phyloP scores from a whole-genome alignment of 78 protist genomes.

The Speleostelium caveatum region DNA sequence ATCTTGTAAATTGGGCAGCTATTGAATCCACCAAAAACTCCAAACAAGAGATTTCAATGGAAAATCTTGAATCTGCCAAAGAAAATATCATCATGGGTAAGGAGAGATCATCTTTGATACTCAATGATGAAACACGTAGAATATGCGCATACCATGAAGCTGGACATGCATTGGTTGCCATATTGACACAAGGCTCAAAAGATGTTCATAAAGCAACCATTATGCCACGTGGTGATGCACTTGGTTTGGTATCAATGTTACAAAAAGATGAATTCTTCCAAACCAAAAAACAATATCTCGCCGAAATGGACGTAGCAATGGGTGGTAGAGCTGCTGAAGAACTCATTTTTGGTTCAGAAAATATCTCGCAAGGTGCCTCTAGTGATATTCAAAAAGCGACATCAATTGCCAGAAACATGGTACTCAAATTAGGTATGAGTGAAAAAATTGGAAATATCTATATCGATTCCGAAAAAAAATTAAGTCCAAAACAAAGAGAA shows the following conservation, averaged over 20 bases:
- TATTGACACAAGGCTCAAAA: constrained; percentile 72
- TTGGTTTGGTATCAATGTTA: constrained; percentile 89
- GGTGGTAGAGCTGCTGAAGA: constrained; percentile 97
- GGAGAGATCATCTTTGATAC: constrained; percentile 66
- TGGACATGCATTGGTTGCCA: constrained; percentile 97
- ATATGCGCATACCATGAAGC: constrained; percentile 97
- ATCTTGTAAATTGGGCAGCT: constrained; percentile 94
- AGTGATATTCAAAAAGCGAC: constrained; percentile 69
- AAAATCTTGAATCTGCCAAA: constrained; percentile 86
- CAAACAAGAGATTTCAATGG: constrained; percentile 55
- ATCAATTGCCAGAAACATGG: constrained; percentile 83
- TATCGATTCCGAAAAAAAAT: constrained; percentile 61
- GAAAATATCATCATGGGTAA: constrained; percentile 95
- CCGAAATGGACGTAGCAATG: constrained; percentile 89
- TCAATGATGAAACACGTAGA: constrained; percentile 49
- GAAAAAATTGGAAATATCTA: constrained; percentile 71
- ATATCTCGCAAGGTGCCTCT: constrained; percentile 84
- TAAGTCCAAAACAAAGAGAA: constrained; percentile 30
- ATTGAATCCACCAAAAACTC: constrained; percentile 83
- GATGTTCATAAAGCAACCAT: constrained; percentile 96
- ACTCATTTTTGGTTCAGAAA: constrained; percentile 86
- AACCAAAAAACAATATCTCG: constrained; percentile 82
- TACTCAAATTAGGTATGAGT: constrained; percentile 83
- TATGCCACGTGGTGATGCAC: constrained; percentile 91
- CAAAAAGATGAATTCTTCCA: constrained; percentile 57